These are phyloP conservation scores for Chlamydomonas schloesseri DNA, from an alignment of 139 green algal genomes.

Conservation along the genomic window DNA sequence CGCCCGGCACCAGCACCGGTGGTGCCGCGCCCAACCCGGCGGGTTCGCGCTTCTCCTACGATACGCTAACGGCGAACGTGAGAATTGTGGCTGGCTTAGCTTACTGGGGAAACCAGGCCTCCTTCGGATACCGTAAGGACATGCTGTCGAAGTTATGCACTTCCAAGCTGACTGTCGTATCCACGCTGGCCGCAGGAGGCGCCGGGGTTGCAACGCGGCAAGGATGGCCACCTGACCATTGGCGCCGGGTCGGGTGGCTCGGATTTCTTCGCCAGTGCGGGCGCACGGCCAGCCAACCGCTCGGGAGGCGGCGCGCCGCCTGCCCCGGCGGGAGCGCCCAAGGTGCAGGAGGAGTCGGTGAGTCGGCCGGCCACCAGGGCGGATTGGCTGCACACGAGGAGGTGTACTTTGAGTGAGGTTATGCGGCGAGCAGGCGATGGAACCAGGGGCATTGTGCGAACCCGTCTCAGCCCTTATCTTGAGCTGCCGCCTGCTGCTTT, in stretches of 20 bases:
- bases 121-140: too few species aligned
- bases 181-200: too few species aligned
- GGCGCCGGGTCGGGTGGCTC: slow-evolving; percentile 13
- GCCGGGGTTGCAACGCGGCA: slow-evolving; percentile 69
- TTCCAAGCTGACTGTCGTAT: too few species aligned
- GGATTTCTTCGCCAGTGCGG: slow-evolving; percentile 38
- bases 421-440: too few species aligned
- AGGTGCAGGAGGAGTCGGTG: slow-evolving; percentile 21
- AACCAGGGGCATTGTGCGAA: too few species aligned
- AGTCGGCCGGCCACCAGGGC: neutral
- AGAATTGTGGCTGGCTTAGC: too few species aligned
- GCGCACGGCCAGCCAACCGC: neutral
- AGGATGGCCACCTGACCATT: slow-evolving; percentile 88
- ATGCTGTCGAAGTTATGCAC: too few species aligned
- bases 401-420: too few species aligned
- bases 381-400: too few species aligned
- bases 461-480: too few species aligned
- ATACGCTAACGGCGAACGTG: slow-evolving; percentile 58
- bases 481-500: too few species aligned
- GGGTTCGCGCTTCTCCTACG: slow-evolving; percentile 77
- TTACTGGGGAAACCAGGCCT: too few species aligned
- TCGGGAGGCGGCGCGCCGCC: neutral
- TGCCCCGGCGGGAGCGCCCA: slow-evolving; percentile 20
- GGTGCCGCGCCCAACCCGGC: slow-evolving; percentile 15
- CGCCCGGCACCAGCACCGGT: neutral